phyloP scores from a whole-genome alignment of 352 stramenopile genomes.

The Pythium utonaiense region DNA sequence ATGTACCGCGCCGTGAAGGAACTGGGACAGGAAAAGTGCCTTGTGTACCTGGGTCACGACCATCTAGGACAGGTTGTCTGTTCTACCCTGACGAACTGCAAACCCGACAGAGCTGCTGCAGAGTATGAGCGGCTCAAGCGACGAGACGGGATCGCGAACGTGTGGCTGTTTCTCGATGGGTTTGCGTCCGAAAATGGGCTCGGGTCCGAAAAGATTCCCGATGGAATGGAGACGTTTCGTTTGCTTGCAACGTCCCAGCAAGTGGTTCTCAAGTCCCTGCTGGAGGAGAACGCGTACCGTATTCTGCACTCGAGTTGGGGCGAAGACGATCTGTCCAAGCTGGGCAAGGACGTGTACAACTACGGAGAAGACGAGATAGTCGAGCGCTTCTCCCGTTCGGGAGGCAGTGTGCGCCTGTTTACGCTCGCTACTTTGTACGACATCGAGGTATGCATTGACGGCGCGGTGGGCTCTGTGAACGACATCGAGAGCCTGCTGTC shows the following conservation, averaged over 20 bases:
- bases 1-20: constrained; percentile 9
- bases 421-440: neutral
- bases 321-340: constrained; percentile 8
- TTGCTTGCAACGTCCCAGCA: constrained; percentile 14
- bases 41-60: constrained; percentile 21
- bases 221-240: constrained; percentile 5
- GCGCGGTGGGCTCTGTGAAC: neutral
- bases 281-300: constrained; percentile 11
- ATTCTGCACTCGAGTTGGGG: constrained; percentile 15
- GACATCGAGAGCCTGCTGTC: neutral
- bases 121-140: no score
- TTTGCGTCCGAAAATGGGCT: constrained; percentile 24
- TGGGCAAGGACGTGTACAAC: neutral
- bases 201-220: constrained; percentile 10
- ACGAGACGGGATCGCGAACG: constrained; percentile 1
- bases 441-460: neutral
- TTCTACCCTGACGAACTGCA: neutral
- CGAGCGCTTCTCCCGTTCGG: constrained; percentile 14
- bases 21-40: constrained; percentile 11
- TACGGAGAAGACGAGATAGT: neutral
- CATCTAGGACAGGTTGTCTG: constrained; percentile 8
- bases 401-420: constrained; percentile 17
- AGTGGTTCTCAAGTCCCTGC: constrained; percentile 19
- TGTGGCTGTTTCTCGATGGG: constrained; percentile 25
- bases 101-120: neutral